Base-by-base conservation (phyloP, 805 yeast genomes). In the Yarrowia deformans region DNA sequence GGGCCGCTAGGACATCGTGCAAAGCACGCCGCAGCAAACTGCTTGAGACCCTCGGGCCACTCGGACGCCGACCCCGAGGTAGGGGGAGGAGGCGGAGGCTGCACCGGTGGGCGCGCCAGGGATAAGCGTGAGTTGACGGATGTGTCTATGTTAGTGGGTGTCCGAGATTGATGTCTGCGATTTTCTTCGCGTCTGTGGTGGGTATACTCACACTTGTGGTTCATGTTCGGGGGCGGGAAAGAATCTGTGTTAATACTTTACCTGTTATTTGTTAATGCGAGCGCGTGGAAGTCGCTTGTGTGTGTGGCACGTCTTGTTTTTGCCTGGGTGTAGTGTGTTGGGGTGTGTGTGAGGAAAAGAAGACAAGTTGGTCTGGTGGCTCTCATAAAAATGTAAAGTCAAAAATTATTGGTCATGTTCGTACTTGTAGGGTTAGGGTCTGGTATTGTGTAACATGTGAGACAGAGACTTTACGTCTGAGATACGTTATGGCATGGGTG, bases 21-120 rank as follows among this genome's bases (percentile, higher is more conserved):
- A 73, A 88, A 87, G 50, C 86, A 80, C 12, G 77, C 71, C 5
- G 80, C 79, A 8, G 88, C 86, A 75, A 86, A 88, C 14, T 76
- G 75, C 74, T 82, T 86, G 49, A 88, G 76, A 3, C 83, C 74
- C n/a, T 76, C 79, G 1, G 91, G 91, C 90, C 90, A 88, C 66
- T 72, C 64, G 35, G 67, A 60, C 46, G 63, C 56, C 6, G 52
- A 34, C 2, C 69, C 37, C 2, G 49, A 14, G 8, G 70, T 43
- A 3, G 72, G 71, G 18, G 64, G 69, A 9, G 70, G 48, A 16
- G 66, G 63, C 32, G 68, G 58, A 6, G 58, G 61, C n/a, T 48
- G 45, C 29, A 29, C 68, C 13, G 67, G 61, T 3, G 55, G 68
- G 7, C 56, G 56, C 0, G 68, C 56, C 37, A 63, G 56, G 2